Percentiles rank a stretch among this genome's conserved stretches.
phyloP scores from a whole-genome alignment of 1,139 yeast genomes.

The Yarrowia galli region DNA sequence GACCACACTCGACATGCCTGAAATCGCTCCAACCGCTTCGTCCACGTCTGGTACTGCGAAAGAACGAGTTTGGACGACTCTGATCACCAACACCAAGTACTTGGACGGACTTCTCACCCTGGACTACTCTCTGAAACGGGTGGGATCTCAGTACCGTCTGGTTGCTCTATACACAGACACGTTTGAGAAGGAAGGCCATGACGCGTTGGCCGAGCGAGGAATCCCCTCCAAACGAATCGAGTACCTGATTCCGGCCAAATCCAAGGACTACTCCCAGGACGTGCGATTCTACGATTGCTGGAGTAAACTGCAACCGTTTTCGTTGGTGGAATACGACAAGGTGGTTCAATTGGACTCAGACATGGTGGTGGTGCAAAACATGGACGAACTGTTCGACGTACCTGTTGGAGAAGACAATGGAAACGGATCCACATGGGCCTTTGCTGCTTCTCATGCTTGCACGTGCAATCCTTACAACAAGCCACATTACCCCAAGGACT shows the following conservation, averaged over 20 bases:
- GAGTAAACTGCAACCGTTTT: slow-evolving; percentile 63
- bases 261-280: slow-evolving; percentile 57
- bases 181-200: slow-evolving; percentile 54
- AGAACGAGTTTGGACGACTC: slow-evolving; percentile 59
- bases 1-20: slow-evolving; percentile 6
- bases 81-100: slow-evolving; percentile 60
- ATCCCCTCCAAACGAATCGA: slow-evolving; percentile 56
- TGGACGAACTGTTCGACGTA: slow-evolving; percentile 63
- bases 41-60: not conserved
- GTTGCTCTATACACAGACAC: slow-evolving; percentile 60
- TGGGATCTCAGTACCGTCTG: slow-evolving; percentile 57
- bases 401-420: slow-evolving; percentile 47
- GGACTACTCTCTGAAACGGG: slow-evolving; percentile 55
- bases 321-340: slow-evolving; percentile 57
- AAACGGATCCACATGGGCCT: slow-evolving; percentile 45
- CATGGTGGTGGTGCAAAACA: slow-evolving; percentile 61
- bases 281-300: slow-evolving; percentile 64
- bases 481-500: slow-evolving; percentile 60
- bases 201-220: slow-evolving; percentile 52
- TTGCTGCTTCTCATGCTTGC: slow-evolving; percentile 68
- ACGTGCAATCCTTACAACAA: slow-evolving; percentile 62
- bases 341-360: slow-evolving; percentile 64
- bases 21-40: not conserved
- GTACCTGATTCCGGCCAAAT: slow-evolving; percentile 54
- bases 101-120: slow-evolving; percentile 60